These are phyloP conservation scores for Cladophialophora yegresii DNA, from an alignment of 2,329 filamentous ascomycete genomes.

Conservation along the genomic window DNA sequence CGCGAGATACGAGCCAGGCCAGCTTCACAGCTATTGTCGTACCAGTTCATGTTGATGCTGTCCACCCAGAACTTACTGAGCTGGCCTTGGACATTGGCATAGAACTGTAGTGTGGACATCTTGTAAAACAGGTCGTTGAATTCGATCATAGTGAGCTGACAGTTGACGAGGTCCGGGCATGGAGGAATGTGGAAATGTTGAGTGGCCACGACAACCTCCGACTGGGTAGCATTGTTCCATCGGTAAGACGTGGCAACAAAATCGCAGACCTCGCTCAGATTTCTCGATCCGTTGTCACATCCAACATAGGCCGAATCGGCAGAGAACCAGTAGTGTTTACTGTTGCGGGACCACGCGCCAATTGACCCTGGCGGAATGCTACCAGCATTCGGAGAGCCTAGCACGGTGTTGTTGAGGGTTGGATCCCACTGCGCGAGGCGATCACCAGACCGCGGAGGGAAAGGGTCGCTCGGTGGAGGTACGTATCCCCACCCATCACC, in stretches of 20 bases:
- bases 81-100: slow-evolving; percentile 47
- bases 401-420: slow-evolving; percentile 48
- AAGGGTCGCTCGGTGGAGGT: slow-evolving; percentile 49
- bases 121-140: slow-evolving; percentile 48
- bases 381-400: slow-evolving; percentile 39
- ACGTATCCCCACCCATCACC: slow-evolving; percentile 55
- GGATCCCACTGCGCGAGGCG: slow-evolving; percentile 45
- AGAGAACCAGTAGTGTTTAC: slow-evolving; percentile 55
- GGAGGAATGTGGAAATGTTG: slow-evolving; percentile 47
- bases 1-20: slow-evolving; percentile 37
- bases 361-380: slow-evolving; percentile 47
- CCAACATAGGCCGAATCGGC: slow-evolving; percentile 51
- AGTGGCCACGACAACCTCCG: slow-evolving; percentile 42
- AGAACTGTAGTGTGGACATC: slow-evolving; percentile 53
- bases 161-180: slow-evolving; percentile 45
- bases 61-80: slow-evolving; percentile 52
- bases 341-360: slow-evolving; percentile 50
- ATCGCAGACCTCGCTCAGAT: slow-evolving; percentile 43
- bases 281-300: slow-evolving; percentile 48
- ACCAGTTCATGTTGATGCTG: slow-evolving; percentile 52
- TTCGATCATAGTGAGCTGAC: slow-evolving; percentile 47
- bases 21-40: slow-evolving; percentile 53
- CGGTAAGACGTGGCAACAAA: slow-evolving; percentile 50
- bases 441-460: slow-evolving; percentile 40
- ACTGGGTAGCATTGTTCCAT: slow-evolving; percentile 42